Conservation (phyloP, 805 yeast species). For the Sugiyamaella chiloensis region DNA sequence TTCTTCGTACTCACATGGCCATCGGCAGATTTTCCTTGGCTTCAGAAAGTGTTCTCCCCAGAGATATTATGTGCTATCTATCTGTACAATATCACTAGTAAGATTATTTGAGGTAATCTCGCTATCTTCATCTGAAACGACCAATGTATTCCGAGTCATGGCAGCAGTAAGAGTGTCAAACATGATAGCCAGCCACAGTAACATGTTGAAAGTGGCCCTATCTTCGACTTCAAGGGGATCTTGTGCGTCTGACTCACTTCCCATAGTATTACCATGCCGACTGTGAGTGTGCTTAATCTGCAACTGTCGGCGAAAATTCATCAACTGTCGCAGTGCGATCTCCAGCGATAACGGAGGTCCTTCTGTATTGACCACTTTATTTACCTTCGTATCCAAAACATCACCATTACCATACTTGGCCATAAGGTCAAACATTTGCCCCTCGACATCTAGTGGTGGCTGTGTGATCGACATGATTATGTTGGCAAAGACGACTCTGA, state of each 20-base stretch:
- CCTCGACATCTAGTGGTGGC: not conserved
- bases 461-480: not conserved
- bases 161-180: not conserved
- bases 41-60: not conserved
- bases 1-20: slow-evolving; percentile 1
- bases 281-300: not conserved
- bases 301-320: not conserved
- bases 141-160: not conserved
- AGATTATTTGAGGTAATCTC: not conserved
- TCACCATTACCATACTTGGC: not conserved
- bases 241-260: not conserved
- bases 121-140: not conserved
- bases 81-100: not conserved
- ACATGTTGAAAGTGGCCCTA: not conserved
- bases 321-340: not conserved
- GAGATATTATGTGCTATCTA: not conserved
- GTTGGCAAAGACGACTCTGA: not conserved
- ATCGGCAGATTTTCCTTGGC: not conserved
- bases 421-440: not conserved
- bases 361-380: not conserved
- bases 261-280: not conserved
- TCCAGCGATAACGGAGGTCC: not conserved
- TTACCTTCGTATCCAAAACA: not conserved
- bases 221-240: not conserved
- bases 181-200: not conserved